A percentile compares a stretch with the other conserved stretches of the same genome.
Evolutionary conservation across 2,329 filamentous ascomycete species (phyloP).

Genomic region (Fusarium sp.): DNA sequence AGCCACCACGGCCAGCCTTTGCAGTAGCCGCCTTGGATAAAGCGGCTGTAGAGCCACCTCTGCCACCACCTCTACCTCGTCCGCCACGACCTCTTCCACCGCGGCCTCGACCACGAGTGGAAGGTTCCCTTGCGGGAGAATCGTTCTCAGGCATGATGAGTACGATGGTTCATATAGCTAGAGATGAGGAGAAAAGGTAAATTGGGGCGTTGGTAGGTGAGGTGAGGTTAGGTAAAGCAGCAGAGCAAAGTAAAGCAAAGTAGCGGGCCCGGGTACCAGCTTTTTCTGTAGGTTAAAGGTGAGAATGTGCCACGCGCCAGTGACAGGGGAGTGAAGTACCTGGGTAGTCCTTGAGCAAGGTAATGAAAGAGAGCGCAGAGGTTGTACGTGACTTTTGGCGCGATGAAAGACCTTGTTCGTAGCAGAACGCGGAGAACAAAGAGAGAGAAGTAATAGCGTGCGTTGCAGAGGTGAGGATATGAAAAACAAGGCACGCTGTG

Average conservation of each 20-base stretch:
- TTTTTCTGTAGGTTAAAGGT: constrained; percentile 40
- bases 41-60: constrained; percentile 49
- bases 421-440: constrained; percentile 19
- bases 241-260: constrained; percentile 36
- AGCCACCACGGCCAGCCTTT: constrained; percentile 55
- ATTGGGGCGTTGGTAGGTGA: constrained; percentile 21
- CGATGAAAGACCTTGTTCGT: constrained; percentile 30
- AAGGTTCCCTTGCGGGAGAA: constrained; percentile 53
- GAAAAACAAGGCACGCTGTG: constrained; percentile 2
- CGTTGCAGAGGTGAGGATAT: neutral
- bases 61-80: constrained; percentile 49
- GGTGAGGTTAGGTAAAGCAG: constrained; percentile 9
- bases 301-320: constrained; percentile 43
- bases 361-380: constrained; percentile 26
- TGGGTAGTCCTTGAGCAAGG: constrained; percentile 11
- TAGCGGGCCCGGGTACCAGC: constrained; percentile 37
- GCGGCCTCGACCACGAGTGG: constrained; percentile 53
- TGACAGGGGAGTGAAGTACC: constrained; percentile 32
- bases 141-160: constrained; percentile 55
- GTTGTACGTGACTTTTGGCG: constrained; percentile 35
- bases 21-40: constrained; percentile 51
- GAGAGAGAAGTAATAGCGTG: neutral
- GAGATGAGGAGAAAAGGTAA: constrained; percentile 17
- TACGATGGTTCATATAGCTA: constrained; percentile 51
- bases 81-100: constrained; percentile 50